Evolutionary conservation across 2,329 filamentous ascomycete genomes (phyloP), one percentile per base, ranked within the genome.

Genomic region (Epichloe hybrida): DNA sequence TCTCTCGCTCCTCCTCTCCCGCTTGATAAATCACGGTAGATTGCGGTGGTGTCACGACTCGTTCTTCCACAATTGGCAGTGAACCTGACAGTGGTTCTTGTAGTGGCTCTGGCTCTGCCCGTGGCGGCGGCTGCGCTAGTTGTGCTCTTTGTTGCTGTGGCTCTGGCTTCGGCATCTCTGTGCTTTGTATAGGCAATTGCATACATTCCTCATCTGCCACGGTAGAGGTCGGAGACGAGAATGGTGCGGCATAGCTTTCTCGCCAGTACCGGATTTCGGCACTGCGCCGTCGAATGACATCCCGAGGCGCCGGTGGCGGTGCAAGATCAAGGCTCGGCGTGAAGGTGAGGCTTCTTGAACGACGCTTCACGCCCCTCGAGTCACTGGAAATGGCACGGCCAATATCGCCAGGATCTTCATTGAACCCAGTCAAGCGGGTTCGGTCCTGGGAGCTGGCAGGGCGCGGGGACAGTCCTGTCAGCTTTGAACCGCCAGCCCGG

Each of bases 221-320:
- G 3, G 76, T 77, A 4, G 76, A 75, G 35, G 74, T 63, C 0
- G 76, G 75, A 6, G 77, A 80, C 50, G n/a, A n/a, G n/a, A n/a
- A 73, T 60, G 69, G 71, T 1, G 70, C 71, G 44, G 73, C 74
- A 55, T 80, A 79, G 54, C 79, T 82, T 58, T 78, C 74, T 53
- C 80, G 72, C 79, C 80, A 83, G 58, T 79, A 80, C 12, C 77
- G 74, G 39, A 83, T 81, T 61, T 84, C 80, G 50, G 80, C 78
- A 59, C 78, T 83, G 34, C 79, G 73, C 37, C 78, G 72, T 42
- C 79, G 72, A 4, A 62, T 52, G 40, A 64, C 64, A 2, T 55
- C 57, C 21, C 65, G 62, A 4, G 46, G 27, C 12, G 40, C 8
- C 6, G 52, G 43, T 12, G 49, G 9, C 7, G 43, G 45, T 8